Conservation (phyloP, 768 basidiomycete species). For the Clitopilus hobsonii region DNA sequence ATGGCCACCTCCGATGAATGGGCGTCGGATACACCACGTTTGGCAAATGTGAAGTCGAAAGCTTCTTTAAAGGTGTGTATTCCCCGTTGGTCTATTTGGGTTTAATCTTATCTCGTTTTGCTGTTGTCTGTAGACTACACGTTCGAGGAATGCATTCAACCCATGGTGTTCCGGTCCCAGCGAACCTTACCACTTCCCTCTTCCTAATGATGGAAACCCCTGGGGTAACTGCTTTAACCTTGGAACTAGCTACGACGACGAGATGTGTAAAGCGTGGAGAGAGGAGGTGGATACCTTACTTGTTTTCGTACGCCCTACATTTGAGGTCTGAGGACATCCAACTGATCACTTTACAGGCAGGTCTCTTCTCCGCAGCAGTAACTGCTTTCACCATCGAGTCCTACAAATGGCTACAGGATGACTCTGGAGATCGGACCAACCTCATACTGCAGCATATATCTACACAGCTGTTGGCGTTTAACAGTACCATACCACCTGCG, state of each 20-base stretch:
- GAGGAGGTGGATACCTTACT: conserved; percentile 18
- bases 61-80: too few relatives aligned
- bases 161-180: conserved; percentile 5
- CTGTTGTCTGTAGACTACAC: not conserved
- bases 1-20: too few relatives aligned
- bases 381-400: conserved; percentile 7
- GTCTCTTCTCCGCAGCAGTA: conserved; percentile 6
- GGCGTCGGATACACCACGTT: too few relatives aligned
- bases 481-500: not conserved
- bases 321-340: not conserved
- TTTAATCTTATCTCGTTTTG: too few relatives aligned
- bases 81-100: too few relatives aligned
- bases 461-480: not conserved
- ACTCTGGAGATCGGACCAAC: not conserved
- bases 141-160: conserved; percentile 1
- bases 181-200: conserved; percentile 9
- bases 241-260: conserved; percentile 14
- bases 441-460: not conserved
- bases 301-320: conserved; percentile 14
- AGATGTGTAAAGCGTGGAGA: conserved; percentile 16
- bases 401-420: conserved; percentile 5
- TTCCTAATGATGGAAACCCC: conserved; percentile 9
- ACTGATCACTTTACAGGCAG: not conserved
- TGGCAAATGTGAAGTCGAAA: too few relatives aligned
- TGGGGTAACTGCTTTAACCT: conserved; percentile 15